These are phyloP conservation scores for Carex myosuroides DNA, from an alignment of 176 grass and related monocot genomes.

Conservation along the genomic window DNA sequence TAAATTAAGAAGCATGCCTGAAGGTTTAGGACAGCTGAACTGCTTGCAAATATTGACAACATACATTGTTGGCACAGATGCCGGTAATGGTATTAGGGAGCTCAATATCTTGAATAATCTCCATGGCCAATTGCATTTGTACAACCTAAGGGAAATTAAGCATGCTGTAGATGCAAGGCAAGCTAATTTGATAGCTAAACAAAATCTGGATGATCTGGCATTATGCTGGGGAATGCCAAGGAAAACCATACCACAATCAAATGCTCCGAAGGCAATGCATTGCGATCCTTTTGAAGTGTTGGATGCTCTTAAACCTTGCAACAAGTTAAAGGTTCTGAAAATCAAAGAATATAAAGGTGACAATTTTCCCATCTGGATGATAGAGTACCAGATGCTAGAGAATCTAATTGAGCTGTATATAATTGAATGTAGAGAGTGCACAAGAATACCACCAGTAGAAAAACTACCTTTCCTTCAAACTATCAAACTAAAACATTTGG, in stretches of 20 bases:
- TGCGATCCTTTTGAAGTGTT: neutral
- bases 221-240: no score
- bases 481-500: neutral
- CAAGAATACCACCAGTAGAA: slow-evolving; percentile 11
- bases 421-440: neutral
- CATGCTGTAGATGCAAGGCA: no score
- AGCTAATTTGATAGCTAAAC: no score
- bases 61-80: no score
- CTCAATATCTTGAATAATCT: no score
- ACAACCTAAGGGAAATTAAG: no score
- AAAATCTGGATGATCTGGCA: no score
- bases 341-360: neutral
- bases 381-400: neutral
- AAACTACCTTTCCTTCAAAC: slow-evolving; percentile 8
- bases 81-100: no score
- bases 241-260: neutral
- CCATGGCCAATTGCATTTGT: no score
- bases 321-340: neutral
- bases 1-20: no score
- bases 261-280: neutral
- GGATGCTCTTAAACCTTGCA: slow-evolving; percentile 17
- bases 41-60: no score
- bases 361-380: slow-evolving; percentile 16
- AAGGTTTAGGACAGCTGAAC: no score
- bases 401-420: slow-evolving; percentile 2